Base-by-base conservation (phyloP, 202 grass and related monocot genomes). In the Carex arenaria region DNA sequence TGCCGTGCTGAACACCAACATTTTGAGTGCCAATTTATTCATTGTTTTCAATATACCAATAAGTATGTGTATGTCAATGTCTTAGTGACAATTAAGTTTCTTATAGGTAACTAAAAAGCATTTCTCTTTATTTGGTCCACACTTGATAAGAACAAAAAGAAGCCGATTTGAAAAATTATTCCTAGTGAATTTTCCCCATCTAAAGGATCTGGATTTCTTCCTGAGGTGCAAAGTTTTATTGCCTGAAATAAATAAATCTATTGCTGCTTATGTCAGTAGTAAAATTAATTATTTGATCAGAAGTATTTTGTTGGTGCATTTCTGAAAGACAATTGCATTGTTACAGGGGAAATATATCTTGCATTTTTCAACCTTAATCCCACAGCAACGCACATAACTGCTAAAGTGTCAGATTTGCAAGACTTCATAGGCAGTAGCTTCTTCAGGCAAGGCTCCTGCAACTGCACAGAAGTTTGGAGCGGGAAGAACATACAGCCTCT, bases 301-400 rank as follows among this genome's bases (percentile, higher is more conserved):
- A 22, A 49, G 42, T 30, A 13, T 56, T 42, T 2, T 68, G 18
- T 53, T 49, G 45, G 4, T 43, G 43, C 43, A 18, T 61, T 59
- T 57, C 19, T 57, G 34, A 75, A 75, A 54, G 2, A 59, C 30
- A 57, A 18, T 55, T 75, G 7, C 38, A 81, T 59, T 81, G 20
- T 20, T 68, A 11, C 42, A 97, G 94, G 94, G 72, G 92, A 97
- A 93, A 89, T 94, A n/a, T 94, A 94, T 76, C 81, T 97, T 1
- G 85, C 90, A 1, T 97, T 97, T 85, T 97, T 97, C 85, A 97
- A 97, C 70, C 89, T 92, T 0, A 89, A 93, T 81, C 71, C 84
- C 2, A 4, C 15, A 12, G 88, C 53, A 8, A 84, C 87, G 84
- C 62, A 64, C 18, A 87, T 94, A 30, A 83, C 79, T 11, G 85